Conservation (phyloP, 306 rosid genomes). For the Acmispon strigosus region DNA sequence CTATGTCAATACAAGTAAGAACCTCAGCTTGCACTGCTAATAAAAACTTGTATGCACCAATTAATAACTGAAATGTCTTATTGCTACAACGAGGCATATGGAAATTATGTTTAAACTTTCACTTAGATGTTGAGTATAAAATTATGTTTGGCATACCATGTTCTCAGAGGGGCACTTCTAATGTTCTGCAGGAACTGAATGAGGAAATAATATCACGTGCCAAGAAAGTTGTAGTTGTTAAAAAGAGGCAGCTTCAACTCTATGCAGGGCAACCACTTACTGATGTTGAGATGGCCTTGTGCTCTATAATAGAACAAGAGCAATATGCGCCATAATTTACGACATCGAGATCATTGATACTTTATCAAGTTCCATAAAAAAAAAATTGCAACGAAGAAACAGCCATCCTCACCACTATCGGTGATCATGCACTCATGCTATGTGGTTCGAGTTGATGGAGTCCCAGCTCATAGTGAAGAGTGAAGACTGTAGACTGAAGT, state of each 20-base stretch:
- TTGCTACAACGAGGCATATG: conserved; percentile 5
- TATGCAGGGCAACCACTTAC: conserved; percentile 81
- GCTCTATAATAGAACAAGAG: conserved; percentile 43
- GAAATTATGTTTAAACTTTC: conserved; percentile 1
- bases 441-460: conserved; percentile 7
- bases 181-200: conserved; percentile 57
- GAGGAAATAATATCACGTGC: conserved; percentile 43
- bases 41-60: not conserved
- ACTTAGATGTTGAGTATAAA: not conserved
- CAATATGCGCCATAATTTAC: conserved; percentile 23
- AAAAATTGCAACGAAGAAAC: conserved; percentile 4
- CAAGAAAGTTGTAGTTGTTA: conserved; percentile 57
- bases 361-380: not conserved
- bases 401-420: not conserved
- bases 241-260: conserved; percentile 73
- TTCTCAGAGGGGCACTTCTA: not conserved
- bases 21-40: conserved; percentile 1
- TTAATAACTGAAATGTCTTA: not conserved
- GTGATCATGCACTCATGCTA: not conserved
- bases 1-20: conserved; percentile 61
- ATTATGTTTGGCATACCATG: not conserved
- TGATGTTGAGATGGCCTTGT: conserved; percentile 71
- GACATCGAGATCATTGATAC: not conserved
- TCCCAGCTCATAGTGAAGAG: not conserved
- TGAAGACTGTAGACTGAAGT: no score